Conservation (phyloP, 345 rosid species). For the Hypericum perforatum region DNA sequence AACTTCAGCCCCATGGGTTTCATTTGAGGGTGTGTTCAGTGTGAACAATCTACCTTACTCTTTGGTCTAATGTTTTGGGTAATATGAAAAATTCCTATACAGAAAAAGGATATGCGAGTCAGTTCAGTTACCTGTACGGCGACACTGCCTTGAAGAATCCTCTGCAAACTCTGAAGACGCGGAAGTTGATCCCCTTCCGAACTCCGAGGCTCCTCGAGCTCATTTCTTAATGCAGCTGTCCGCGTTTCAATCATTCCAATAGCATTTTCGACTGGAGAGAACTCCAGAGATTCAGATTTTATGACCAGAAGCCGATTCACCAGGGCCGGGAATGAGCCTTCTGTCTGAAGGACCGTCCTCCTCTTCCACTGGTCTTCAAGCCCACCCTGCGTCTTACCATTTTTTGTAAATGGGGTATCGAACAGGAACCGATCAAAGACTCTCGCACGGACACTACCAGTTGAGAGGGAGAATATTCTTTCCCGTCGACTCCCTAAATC, state of each 20-base stretch:
- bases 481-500: slow-evolving; percentile 97
- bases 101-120: no score
- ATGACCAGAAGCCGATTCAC: slow-evolving; percentile 83
- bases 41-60: no score
- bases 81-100: no score
- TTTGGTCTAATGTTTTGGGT: no score
- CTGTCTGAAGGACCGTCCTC: slow-evolving; percentile 86
- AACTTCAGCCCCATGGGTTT: no score
- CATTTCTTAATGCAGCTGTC: slow-evolving; percentile 83
- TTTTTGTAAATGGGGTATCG: slow-evolving; percentile 97
- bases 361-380: slow-evolving; percentile 99
- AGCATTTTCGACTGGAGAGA: slow-evolving; percentile 98
- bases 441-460: slow-evolving; percentile 86
- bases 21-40: no score
- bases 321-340: slow-evolving; percentile 94
- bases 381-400: slow-evolving; percentile 98
- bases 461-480: slow-evolving; percentile 87
- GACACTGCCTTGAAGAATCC: slow-evolving; percentile 99
- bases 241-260: slow-evolving; percentile 99
- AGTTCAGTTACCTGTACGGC: slow-evolving; percentile 67
- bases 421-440: slow-evolving; percentile 95
- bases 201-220: slow-evolving; percentile 98
- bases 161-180: slow-evolving; percentile 90
- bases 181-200: slow-evolving; percentile 97
- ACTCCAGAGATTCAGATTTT: slow-evolving; percentile 92